Conservation (phyloP, 768 basidiomycete species). For the Leccinum subtestaceum region DNA sequence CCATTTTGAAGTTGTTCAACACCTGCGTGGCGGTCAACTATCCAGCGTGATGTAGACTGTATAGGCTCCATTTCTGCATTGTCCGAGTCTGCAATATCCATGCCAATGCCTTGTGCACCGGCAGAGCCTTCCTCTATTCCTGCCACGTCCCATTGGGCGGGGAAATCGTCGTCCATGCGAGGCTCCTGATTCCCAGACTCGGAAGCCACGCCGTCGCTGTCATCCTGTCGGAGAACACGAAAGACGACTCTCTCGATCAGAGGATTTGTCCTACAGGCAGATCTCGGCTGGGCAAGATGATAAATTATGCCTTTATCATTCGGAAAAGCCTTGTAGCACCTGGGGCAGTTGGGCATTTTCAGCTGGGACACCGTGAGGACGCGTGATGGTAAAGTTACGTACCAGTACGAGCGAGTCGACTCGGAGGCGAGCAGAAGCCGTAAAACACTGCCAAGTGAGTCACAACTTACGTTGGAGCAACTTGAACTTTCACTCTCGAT, state of each 20-base stretch:
- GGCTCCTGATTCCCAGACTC: too few species aligned
- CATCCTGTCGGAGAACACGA: too few species aligned
- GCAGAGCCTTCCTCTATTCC: too few species aligned
- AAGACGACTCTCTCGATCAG: not conserved
- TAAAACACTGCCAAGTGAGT: too few species aligned
- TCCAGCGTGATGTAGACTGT: not conserved
- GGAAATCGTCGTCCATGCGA: too few species aligned
- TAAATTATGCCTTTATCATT: not conserved
- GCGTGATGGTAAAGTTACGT: not conserved
- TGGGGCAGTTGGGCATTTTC: not conserved
- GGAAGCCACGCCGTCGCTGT: too few species aligned
- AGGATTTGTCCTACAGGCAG: not conserved
- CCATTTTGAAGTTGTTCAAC: not conserved
- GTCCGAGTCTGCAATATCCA: too few species aligned
- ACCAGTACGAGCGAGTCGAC: not conserved
- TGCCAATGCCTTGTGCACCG: too few species aligned
- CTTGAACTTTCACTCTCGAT: too few species aligned
- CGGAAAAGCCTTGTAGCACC: not conserved
- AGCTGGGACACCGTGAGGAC: not conserved
- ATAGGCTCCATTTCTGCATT: too few species aligned
- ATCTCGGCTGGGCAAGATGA: not conserved
- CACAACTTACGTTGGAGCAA: too few species aligned
- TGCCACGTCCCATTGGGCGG: too few species aligned
- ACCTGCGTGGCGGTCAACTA: not conserved
- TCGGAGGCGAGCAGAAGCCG: not conserved